Evolutionary conservation across 169 alveolate genomes (phyloP), one percentile per base, ranked within the genome.

Genomic region (Miamiensis avidus): DNA sequence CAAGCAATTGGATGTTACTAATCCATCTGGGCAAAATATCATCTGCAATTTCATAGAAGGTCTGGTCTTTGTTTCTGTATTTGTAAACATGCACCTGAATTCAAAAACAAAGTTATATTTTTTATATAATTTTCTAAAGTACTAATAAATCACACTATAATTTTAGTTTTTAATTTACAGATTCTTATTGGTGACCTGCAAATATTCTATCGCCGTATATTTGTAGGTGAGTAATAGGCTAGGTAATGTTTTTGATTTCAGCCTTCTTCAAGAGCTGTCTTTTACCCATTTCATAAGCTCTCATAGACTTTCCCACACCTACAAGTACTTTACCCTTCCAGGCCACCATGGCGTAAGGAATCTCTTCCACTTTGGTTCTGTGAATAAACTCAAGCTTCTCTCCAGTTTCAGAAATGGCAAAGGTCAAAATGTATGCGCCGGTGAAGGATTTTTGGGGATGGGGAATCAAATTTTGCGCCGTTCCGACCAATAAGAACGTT

Each of bases 261-360:
- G 98, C 98, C 87, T 99, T 99, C 89, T 97, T 98, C 89, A 99
- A 91, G 78, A 99, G 94, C 82, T 98, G 98, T 89, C 98, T 98
- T 94, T 97, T 97, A 0, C 99, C 99, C 84, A 98, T 85, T 76
- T 99, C 99, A 93, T 99, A 99, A 76, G 98, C 93, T 85, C 99
- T 96, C 78, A 99, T 89, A 74, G 95, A 95, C 74, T 92, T 91
- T 31, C 99, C 99, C 82, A 98, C 96, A 0, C 99, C 99, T 69
- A 97, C 99, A 79, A 98, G 89, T 78, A 99, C 86, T 94, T 97
- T 95, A 27, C 99, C 99, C 76, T 98, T 97, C 91, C 94, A 97
- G 30, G 98, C 97, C 34, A 95, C 92, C 34, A 99, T 88, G n/a
- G 99, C 98, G 75, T 94, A 92, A 26, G 99, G 98, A 76, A 97